Evolutionary conservation across 1,284 basidiomycete genomes (phyloP).

Genomic region (Papiliotrema nemorosa): DNA sequence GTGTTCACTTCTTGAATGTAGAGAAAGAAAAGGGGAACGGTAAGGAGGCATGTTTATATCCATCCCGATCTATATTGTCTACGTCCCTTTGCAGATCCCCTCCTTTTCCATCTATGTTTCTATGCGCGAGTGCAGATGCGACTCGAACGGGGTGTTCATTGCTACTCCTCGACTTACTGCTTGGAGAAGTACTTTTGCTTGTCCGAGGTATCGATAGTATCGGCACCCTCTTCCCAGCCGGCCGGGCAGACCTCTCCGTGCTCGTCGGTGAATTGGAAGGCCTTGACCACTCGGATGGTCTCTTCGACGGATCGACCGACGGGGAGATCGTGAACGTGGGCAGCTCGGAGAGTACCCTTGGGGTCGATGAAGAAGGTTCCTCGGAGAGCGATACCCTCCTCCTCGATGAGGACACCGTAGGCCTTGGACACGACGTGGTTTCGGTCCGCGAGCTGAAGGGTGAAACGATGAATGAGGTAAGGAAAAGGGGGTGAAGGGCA

Average conservation of each 20-base stretch:
- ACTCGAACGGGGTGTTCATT: too few relatives aligned
- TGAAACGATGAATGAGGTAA: neutral
- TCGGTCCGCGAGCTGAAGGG: conserved; percentile 47
- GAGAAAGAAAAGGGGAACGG: neutral
- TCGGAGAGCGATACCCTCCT: conserved; percentile 77
- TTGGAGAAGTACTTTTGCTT: conserved; percentile 70
- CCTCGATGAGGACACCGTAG: conserved; percentile 80
- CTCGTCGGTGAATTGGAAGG: conserved; percentile 74
- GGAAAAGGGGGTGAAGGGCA: neutral
- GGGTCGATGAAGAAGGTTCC: conserved; percentile 88
- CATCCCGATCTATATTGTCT: conserved; percentile 1
- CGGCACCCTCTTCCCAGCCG: conserved; percentile 61
- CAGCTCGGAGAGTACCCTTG: conserved; percentile 65
- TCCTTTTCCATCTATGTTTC: neutral
- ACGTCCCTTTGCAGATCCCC: neutral
- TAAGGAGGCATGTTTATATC: neutral
- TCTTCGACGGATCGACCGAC: conserved; percentile 88
- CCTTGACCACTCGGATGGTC: conserved; percentile 80
- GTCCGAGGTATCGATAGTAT: conserved; percentile 48
- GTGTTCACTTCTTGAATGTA: too few relatives aligned
- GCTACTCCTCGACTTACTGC: conserved; percentile 33
- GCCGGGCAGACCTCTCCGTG: conserved; percentile 87
- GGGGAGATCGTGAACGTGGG: conserved; percentile 73
- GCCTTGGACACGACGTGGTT: conserved; percentile 55
- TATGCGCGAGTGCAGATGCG: too few relatives aligned